Evolutionary conservation across 371 early-diverging fungal species (phyloP), one percentile per base, ranked within the genome.

Genomic region (Syncephalastrum sp.): DNA sequence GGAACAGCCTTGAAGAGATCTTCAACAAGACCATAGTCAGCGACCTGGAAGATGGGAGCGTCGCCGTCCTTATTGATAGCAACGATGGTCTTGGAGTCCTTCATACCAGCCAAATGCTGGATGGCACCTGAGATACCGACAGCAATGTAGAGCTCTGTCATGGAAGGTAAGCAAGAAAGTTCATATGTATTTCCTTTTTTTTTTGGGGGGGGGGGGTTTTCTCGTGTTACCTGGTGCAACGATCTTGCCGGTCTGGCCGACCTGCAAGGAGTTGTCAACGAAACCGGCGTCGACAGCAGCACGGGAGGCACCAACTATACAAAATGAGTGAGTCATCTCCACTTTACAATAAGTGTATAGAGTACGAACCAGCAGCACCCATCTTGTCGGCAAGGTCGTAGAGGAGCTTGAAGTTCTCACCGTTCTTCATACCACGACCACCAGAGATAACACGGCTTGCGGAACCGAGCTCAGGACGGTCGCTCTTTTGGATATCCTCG

Each of bases 21-120:
- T 23, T 85, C 96, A 53, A 96, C 97, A 27, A 98, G 83, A 42
- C 97, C 96, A 73, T 95, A 96, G 74, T 98, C 99, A 43, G 98
- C 90, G 27, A 98, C 86, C 80, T 95, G 95, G 91, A 98, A 97
- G 57, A 98, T 98, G 53, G 99, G 97, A 29, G 96, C 96, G 61
- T 98, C 98, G 25, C 95, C 86, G 68, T 98, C 98, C 84, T 94
- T 97, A 89, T 98, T 98, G 75, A 98, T 97, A 54, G 96, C 94
- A 38, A 96, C 97, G 78, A 98, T 98, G 48, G 89, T 89, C 84
- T 98, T 98, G 77, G 91, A 90, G 67, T 98, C 98, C 84, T 98
- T 98, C 98, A 98, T 98, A 69, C 98, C 98, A 47, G 97, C 97
- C 79, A 98, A 72, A 69, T 96, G 97, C 87, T 93, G 93, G 67